Evolutionary conservation across 1,139 yeast species (phyloP).

Genomic region (Geotrichum australiense): DNA sequence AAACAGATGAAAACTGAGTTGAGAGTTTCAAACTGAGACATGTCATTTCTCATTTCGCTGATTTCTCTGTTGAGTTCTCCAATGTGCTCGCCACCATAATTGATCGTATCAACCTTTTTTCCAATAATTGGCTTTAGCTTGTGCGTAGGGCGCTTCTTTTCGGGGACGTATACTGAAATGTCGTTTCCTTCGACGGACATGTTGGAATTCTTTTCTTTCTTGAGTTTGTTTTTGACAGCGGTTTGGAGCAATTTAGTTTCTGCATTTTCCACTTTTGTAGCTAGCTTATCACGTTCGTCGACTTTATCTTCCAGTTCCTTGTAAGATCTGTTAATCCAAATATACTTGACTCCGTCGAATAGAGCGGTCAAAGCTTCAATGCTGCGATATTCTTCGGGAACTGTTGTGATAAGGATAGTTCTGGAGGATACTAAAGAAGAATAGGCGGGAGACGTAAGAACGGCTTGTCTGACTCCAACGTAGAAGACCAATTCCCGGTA

Average conservation of each 20-base stretch:
- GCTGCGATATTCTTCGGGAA: conserved; percentile 62
- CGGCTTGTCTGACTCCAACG: conserved; percentile 73
- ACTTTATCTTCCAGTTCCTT: conserved; percentile 53
- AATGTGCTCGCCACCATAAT: conserved; percentile 58
- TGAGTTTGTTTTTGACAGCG: conserved; percentile 54
- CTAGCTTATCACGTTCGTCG: conserved; percentile 55
- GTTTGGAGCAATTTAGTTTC: conserved; percentile 52
- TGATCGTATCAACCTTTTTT: conserved; percentile 77
- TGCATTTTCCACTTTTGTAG: conserved; percentile 60
- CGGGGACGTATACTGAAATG: conserved; percentile 61
- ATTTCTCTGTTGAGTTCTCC: conserved; percentile 65
- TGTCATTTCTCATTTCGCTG: conserved; percentile 41
- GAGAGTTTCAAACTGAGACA: conserved; percentile 35
- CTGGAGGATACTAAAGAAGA: conserved; percentile 67
- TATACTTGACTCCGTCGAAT: conserved; percentile 65
- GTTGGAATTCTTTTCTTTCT: conserved; percentile 53
- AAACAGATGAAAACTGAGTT: conserved; percentile 79
- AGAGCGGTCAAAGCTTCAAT: conserved; percentile 50
- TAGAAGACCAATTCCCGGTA: conserved; percentile 80
- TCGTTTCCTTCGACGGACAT: conserved; percentile 42
- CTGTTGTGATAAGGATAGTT: conserved; percentile 71
- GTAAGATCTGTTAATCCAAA: conserved; percentile 68
- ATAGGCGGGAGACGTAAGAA: conserved; percentile 72
- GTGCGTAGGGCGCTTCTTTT: conserved; percentile 69
- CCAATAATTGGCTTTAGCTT: conserved; percentile 62